Percentiles rank a stretch among this genome's conserved stretches.
These are phyloP conservation scores for Trichoderma asperelloides DNA, from an alignment of 495 filamentous ascomycete species.

Conservation along the genomic window DNA sequence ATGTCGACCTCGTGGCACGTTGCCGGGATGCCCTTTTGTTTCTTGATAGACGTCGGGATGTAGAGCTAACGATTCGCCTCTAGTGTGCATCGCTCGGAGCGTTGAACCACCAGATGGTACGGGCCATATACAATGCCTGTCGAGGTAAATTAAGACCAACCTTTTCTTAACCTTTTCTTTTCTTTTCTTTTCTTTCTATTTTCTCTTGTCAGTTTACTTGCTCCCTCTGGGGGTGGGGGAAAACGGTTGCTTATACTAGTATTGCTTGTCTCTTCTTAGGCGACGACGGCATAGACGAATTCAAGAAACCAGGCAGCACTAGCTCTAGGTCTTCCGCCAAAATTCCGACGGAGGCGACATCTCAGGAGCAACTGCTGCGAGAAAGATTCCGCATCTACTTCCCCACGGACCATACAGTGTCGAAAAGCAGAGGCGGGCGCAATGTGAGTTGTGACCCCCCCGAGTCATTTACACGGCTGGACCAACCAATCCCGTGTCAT, in stretches of 20 bases:
- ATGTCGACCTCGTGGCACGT: conserved; percentile 53
- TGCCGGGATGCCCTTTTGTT: not conserved
- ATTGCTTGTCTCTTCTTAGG: conserved; percentile 28
- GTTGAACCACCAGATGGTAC: conserved; percentile 57
- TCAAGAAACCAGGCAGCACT: conserved; percentile 24
- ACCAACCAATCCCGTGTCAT: not conserved
- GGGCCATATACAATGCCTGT: conserved; percentile 63
- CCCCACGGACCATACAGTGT: conserved; percentile 67
- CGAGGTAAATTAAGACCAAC: conserved; percentile 44
- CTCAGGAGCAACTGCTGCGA: conserved; percentile 24
- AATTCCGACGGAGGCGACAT: not conserved
- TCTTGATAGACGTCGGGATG: not conserved
- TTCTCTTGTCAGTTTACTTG: conserved; percentile 4
- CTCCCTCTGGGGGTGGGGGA: not conserved
- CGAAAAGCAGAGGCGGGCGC: conserved; percentile 47
- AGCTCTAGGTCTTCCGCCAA: conserved; percentile 19
- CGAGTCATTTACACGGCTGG: not conserved
- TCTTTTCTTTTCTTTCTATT: not conserved
- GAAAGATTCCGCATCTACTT: conserved; percentile 68
- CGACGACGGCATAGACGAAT: conserved; percentile 51
- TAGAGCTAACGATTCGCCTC: not conserved
- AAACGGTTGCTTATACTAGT: not conserved
- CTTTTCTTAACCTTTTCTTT: not conserved
- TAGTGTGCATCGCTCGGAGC: conserved; percentile 74
- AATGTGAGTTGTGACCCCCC: conserved; percentile 22